Percentiles rank a stretch among this genome's conserved stretches.
Evolutionary conservation across 345 rosid species (phyloP).

Genomic region (Cochlearia excelsa): DNA sequence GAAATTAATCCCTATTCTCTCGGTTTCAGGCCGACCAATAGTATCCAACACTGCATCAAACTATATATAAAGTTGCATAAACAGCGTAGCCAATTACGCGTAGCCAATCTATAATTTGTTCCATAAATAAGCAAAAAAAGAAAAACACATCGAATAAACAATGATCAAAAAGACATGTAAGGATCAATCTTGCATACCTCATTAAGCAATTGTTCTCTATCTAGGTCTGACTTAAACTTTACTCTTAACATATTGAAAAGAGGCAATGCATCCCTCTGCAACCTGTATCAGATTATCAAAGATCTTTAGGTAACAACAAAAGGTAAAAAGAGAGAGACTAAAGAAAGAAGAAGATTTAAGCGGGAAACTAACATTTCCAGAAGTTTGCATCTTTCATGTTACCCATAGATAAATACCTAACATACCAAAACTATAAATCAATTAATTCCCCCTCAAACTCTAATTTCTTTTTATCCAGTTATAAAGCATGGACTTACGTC

Average conservation of each 20-base stretch:
- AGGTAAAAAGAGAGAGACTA: constrained; percentile 3
- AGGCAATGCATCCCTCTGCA: constrained; percentile 89
- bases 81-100: too few species aligned
- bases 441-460: not conserved
- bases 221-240: constrained; percentile 63
- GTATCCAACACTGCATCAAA: too few species aligned
- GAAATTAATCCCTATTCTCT: too few species aligned
- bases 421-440: constrained; percentile 8
- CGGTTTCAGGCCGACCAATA: too few species aligned
- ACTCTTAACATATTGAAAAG: constrained; percentile 83
- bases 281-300: constrained; percentile 42
- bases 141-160: not conserved
- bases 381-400: constrained; percentile 83
- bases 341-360: constrained; percentile 16
- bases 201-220: constrained; percentile 70
- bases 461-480: constrained; percentile 1
- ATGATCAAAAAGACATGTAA: not conserved
- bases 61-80: too few species aligned
- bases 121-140: constrained; percentile 2
- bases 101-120: too few species aligned
- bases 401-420: constrained; percentile 82
- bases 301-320: constrained; percentile 9
- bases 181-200: constrained; percentile 51
- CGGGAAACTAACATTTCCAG: constrained; percentile 59
- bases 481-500: constrained; percentile 46